Conservation (phyloP, 2,329 filamentous ascomycete species). For the Colletotrichum cordylinicola region DNA sequence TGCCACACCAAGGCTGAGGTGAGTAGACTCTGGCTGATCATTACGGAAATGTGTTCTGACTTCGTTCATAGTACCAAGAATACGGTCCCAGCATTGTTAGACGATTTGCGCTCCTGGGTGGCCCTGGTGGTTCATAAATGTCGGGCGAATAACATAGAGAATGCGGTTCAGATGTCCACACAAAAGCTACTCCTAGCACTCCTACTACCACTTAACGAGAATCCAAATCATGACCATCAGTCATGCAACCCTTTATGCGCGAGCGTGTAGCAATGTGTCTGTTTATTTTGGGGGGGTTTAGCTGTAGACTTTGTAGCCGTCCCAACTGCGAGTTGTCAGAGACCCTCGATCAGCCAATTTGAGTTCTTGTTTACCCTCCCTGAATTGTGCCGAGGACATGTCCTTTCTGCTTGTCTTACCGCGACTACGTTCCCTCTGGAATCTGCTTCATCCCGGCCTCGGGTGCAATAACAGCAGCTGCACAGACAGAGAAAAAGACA, state of each 20-base stretch:
- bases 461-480: neutral
- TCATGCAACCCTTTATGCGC: slow-evolving; percentile 3
- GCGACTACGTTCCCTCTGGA: neutral
- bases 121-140: slow-evolving; percentile 78
- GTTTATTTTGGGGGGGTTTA: neutral
- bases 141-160: slow-evolving; percentile 3
- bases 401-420: neutral
- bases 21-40: slow-evolving; percentile 25
- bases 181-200: neutral
- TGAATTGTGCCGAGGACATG: neutral
- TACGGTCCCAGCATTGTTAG: slow-evolving; percentile 95
- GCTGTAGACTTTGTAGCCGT: neutral
- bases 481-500: neutral
- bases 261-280: neutral
- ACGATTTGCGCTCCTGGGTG: slow-evolving; percentile 91
- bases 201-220: slow-evolving; percentile 7
- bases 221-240: slow-evolving; percentile 12
- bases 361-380: neutral
- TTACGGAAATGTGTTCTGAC: slow-evolving; percentile 19
- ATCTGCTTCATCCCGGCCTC: neutral
- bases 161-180: neutral
- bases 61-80: slow-evolving; percentile 77
- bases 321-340: neutral
- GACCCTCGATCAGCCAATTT: neutral
- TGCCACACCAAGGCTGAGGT: slow-evolving; percentile 91